A percentile compares a stretch with the other conserved stretches of the same genome.
These are phyloP conservation scores for Ceratobasidium sp. DNA, from an alignment of 1,284 basidiomycete genomes.

Conservation along the genomic window DNA sequence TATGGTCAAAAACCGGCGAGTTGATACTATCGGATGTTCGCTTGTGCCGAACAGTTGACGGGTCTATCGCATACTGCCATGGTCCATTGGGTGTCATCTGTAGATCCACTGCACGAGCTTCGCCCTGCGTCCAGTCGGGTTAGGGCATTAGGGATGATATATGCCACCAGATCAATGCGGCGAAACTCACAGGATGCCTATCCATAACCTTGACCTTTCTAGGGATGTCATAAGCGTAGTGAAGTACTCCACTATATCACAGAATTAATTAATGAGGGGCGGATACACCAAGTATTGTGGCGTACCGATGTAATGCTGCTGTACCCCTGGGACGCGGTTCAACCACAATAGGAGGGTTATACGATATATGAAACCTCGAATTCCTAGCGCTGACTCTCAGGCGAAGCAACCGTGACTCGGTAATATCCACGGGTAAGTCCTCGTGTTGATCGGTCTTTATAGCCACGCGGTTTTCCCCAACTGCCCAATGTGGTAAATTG, in stretches of 20 bases:
- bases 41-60: neutral
- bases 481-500: constrained; percentile 9
- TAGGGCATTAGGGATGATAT: too few relatives aligned
- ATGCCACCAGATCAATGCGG: neutral
- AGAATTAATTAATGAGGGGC: neutral
- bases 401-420: neutral
- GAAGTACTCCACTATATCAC: neutral
- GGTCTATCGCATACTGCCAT: constrained; percentile 26
- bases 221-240: constrained; percentile 17
- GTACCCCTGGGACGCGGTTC: constrained; percentile 9
- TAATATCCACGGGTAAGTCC: neutral
- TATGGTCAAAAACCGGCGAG: constrained; percentile 17
- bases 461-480: neutral
- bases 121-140: constrained; percentile 3
- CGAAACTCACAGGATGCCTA: constrained; percentile 18
- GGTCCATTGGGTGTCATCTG: constrained; percentile 8
- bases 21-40: constrained; percentile 1
- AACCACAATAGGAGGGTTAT: constrained; percentile 9
- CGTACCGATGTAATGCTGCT: constrained; percentile 18
- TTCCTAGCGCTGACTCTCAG: constrained; percentile 1
- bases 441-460: neutral
- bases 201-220: neutral
- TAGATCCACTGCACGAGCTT: constrained; percentile 18
- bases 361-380: constrained; percentile 8
- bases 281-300: neutral